Evolutionary conservation across 306 rosid genomes (phyloP).

Genomic region (Quercus aquifolioides): DNA sequence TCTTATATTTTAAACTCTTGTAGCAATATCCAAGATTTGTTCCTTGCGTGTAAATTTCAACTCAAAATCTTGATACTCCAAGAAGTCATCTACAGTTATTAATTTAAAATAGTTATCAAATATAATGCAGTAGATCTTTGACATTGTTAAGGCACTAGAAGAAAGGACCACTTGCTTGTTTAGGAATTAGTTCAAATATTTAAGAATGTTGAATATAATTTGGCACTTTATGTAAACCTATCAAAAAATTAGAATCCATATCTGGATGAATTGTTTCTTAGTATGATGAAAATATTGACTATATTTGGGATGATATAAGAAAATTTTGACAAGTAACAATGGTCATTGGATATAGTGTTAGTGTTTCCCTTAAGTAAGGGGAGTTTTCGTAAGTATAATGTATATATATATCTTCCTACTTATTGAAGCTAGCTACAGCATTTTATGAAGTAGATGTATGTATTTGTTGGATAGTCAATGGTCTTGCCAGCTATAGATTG

Average conservation of each 20-base stretch:
- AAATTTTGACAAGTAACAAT: too few relatives aligned
- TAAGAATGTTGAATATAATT: neutral
- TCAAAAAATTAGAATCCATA: too few relatives aligned
- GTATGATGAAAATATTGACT: too few relatives aligned
- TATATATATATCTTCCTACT: conserved; percentile 17
- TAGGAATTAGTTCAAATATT: neutral
- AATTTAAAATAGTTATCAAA: neutral
- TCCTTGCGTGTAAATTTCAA: too few relatives aligned
- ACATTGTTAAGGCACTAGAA: neutral
- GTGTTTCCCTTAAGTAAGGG: too few relatives aligned
- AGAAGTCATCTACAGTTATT: neutral
- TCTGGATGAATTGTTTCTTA: too few relatives aligned
- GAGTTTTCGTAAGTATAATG: too few relatives aligned
- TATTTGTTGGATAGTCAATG: conserved; percentile 39
- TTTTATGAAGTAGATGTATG: conserved; percentile 22
- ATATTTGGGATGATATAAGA: too few relatives aligned
- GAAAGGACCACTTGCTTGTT: neutral
- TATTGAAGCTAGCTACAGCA: conserved; percentile 28
- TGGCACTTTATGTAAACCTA: too few relatives aligned
- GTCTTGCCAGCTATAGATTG: conserved; percentile 31
- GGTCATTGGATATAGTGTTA: too few relatives aligned
- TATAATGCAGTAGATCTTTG: neutral
- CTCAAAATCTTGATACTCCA: neutral
- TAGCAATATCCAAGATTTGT: too few relatives aligned
- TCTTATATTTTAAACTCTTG: too few relatives aligned